Evolutionary conservation across 192 early-diverging fungal genomes (phyloP), one percentile per base, ranked within the genome.

Genomic region (Mortierella alpina): DNA sequence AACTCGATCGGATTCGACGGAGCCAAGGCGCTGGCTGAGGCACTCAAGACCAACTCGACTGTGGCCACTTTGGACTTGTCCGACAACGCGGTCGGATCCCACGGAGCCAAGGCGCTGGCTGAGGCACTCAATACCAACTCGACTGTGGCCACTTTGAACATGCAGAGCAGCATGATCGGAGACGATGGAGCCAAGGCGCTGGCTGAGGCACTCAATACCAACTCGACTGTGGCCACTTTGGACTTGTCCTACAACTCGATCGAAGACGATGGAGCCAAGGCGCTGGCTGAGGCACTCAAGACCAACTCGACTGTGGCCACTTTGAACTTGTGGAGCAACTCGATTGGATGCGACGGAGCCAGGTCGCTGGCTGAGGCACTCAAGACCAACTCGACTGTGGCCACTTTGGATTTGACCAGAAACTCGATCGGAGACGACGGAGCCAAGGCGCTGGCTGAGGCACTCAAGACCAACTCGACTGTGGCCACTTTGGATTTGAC

Each of bases 181-280:
- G n/a, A 14, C 44, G 20, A 47, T 20, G 65, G 65, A 67, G 65
- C 20, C 42, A 4, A 67, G 53, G 53, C 65, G 53, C 65, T 67
- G 42, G 41, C 65, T 55, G 65, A 67, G 65, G 65, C 65, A 67
- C 51, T 67, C 52, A 67, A 57, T 41, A 57, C 44, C 65, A 67
- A 56, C 65, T 46, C 52, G 18, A 56, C 65, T 31, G 31, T 31
- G 31, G 3, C 31, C 31, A 31, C 31, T 31, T 31, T 31, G 31
- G 1, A 31, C 31, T 31, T 31, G 31, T 1, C 1, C 1, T 2
- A 3, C 31, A 31, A 31, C 31, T 2, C 1, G 31, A 31, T 31
- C 31, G 31, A 3, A 31, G 31, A 31, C 31, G 31, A 31, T 1
- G 31, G 31, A 31, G 31, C 31, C 31, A 31, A 31, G 3, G 31